Evolutionary conservation across 2,329 filamentous ascomycete species (phyloP), one percentile per base, ranked within the genome.

Genomic region (Phialophora tarda): DNA sequence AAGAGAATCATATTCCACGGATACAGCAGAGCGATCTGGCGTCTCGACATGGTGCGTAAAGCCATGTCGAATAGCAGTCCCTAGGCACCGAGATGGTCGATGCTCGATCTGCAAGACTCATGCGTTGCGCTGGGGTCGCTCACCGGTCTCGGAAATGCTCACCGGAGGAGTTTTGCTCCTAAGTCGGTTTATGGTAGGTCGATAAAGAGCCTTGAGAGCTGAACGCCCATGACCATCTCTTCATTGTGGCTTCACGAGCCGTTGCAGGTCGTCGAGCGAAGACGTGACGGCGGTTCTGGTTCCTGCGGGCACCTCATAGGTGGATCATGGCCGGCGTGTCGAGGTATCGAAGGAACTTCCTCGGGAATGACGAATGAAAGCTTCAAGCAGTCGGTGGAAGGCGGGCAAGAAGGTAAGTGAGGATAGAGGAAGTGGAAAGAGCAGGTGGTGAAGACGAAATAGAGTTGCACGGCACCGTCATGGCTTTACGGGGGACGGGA

Each of bases 401-500:
- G 24, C 21, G 11, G 10, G 48, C 21, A 51, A 51, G 23, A 28
- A 47, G 14, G 34, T n/a, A 7, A n/a, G 17, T 11, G 30, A 64
- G 17, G 17, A 24, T n/a, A 11, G 24, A 60, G 8, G 38, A 23
- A 47, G 11, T 12, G 50, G 26, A 38, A 23, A 50, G 47, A 55
- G 41, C 24, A 34, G 28, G 47, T 50, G 12, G 23, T 57, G 66
- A 66, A 50, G 63, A 69, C 41, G 54, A 64, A 66, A 69, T 63
- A 64, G 60, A 69, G 66, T 64, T 69, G 66, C 41, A 53, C 24
- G 59, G 38, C 23, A 30, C 47, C 23, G 58, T 26, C 26, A 21
- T 60, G 21, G 58, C 53, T 54, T 24, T 24, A 30, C 21, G 2
- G 44, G 51, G 44, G 32, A 64, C 47, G 62, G 62, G 47, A 59